Evolutionary conservation across 2,329 filamentous ascomycete species (phyloP).

Genomic region (Botrytis hyacinthi): DNA sequence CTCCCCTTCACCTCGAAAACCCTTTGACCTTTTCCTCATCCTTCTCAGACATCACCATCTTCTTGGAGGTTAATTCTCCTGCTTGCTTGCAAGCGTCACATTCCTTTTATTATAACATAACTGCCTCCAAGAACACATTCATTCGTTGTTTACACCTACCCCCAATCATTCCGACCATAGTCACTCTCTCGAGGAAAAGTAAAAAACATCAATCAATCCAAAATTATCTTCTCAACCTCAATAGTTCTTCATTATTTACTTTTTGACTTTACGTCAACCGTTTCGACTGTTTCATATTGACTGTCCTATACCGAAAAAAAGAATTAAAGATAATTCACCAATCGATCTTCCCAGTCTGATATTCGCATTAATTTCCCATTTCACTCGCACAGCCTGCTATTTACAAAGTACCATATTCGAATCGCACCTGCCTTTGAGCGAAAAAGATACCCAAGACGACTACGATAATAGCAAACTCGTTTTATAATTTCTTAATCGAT

Average conservation of each 20-base stretch:
- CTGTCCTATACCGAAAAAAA: background rate
- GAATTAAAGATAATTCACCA: conserved; percentile 9
- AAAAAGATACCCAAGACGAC: background rate
- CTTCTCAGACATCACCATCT: conserved; percentile 30
- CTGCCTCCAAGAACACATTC: conserved; percentile 37
- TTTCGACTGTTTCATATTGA: background rate
- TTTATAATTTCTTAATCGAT: conserved; percentile 14
- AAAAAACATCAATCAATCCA: background rate
- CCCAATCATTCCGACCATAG: conserved; percentile 33
- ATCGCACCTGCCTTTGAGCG: conserved; percentile 27
- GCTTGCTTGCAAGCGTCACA: conserved; percentile 59
- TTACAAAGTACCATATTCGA: conserved; percentile 1
- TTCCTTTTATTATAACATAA: conserved; percentile 45
- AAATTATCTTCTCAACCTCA: background rate
- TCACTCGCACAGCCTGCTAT: background rate
- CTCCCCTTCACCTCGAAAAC: conserved; percentile 27
- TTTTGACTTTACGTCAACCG: background rate
- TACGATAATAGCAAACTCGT: conserved; percentile 5
- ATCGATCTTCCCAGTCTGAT: background rate
- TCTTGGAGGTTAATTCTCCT: conserved; percentile 23
- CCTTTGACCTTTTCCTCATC: conserved; percentile 27
- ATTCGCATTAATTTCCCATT: conserved; percentile 1
- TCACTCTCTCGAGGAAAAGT: conserved; percentile 38
- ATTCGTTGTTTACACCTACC: conserved; percentile 37
- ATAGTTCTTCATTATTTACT: background rate